A percentile compares a stretch with the other conserved stretches of the same genome.
Evolutionary conservation across 345 rosid species (phyloP).

Genomic region (Angophora floribunda): DNA sequence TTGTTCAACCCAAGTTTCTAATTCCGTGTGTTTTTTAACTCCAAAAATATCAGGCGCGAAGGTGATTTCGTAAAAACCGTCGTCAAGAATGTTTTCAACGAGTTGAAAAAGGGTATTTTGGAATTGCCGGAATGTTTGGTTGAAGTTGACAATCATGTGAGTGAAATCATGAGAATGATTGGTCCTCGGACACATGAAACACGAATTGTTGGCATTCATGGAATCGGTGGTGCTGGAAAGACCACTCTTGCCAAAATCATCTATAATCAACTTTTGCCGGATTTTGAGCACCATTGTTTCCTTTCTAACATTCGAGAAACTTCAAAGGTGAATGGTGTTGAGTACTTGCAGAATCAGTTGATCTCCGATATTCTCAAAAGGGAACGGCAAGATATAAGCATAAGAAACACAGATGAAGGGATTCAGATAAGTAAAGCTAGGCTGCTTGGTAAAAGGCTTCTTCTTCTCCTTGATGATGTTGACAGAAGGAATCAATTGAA

Average conservation of each 20-base stretch:
- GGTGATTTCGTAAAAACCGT: fast-evolving
- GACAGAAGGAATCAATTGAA: not conserved
- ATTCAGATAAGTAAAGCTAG: not conserved
- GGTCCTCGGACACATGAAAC: not conserved
- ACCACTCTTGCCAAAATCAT: not conserved
- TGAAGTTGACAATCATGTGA: not conserved
- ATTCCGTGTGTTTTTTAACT: not conserved
- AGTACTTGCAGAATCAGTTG: not conserved
- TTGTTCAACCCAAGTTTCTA: not conserved
- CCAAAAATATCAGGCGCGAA: not conserved
- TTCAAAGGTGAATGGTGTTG: not conserved
- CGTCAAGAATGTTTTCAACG: not conserved
- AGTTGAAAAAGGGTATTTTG: not conserved
- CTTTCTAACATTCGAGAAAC: not conserved
- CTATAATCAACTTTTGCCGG: not conserved
- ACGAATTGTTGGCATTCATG: not conserved
- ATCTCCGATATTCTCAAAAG: fast-evolving
- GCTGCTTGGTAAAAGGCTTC: not conserved
- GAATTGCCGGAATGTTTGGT: not conserved
- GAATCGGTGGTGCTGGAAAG: not conserved
- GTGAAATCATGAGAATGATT: not conserved
- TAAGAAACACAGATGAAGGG: fast-evolving
- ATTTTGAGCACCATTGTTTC: not conserved
- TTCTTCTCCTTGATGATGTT: not conserved
- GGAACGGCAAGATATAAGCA: too few species aligned